These are phyloP conservation scores for Sodiomyces alkalinus DNA, from an alignment of 2,329 filamentous ascomycete genomes.

Conservation along the genomic window DNA sequence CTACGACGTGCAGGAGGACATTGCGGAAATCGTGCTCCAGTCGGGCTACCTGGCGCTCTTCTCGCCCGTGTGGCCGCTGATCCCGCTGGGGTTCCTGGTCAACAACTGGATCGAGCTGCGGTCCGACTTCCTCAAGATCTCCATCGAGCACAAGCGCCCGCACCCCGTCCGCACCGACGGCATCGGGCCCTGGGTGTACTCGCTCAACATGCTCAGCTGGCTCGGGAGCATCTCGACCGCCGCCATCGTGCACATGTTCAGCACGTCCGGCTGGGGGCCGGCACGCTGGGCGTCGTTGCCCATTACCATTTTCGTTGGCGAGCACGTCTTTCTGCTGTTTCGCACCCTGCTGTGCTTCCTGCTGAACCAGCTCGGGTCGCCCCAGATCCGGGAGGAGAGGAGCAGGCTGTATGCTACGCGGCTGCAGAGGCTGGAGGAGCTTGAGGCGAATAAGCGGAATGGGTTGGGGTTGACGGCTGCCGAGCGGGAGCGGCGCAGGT, in stretches of 20 bases:
- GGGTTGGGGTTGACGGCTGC: conserved; percentile 17
- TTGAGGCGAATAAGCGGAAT: conserved; percentile 21
- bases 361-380: conserved; percentile 22
- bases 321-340: conserved; percentile 54
- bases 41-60: conserved; percentile 64
- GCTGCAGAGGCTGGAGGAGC: conserved; percentile 20
- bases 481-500: conserved; percentile 22
- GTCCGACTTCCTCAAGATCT: conserved; percentile 64
- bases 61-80: conserved; percentile 61
- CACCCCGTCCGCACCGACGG: conserved; percentile 54
- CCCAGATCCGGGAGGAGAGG: conserved; percentile 23
- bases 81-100: conserved; percentile 54
- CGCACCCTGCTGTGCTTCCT: conserved; percentile 24
- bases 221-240: conserved; percentile 57
- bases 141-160: conserved; percentile 56
- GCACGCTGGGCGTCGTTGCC: conserved; percentile 52
- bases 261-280: conserved; percentile 32
- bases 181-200: conserved; percentile 59
- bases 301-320: conserved; percentile 55
- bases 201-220: conserved; percentile 55
- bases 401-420: conserved; percentile 21
- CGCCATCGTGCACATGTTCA: conserved; percentile 61
- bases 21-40: conserved; percentile 58
- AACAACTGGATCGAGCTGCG: conserved; percentile 70
- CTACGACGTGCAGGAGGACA: conserved; percentile 60